Percentiles rank a stretch among this genome's conserved stretches.
These are phyloP conservation scores for Lentinula guzmanii DNA, from an alignment of 768 basidiomycete genomes.

Conservation along the genomic window DNA sequence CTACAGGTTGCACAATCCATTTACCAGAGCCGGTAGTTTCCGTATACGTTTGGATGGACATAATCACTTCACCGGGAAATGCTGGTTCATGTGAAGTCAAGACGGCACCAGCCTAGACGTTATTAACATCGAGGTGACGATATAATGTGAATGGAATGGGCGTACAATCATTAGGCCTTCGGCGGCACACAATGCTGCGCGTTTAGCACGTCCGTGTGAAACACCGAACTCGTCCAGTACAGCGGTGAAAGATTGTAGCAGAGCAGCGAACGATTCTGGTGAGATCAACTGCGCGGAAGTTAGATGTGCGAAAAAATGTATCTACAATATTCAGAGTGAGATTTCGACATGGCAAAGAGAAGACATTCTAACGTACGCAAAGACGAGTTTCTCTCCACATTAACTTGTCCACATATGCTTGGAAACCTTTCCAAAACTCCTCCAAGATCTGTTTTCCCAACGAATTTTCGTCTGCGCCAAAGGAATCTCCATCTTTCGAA, in stretches of 20 bases:
- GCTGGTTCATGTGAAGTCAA: constrained; percentile 56
- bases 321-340: constrained; percentile 36
- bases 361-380: constrained; percentile 50
- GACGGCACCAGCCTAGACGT: constrained; percentile 54
- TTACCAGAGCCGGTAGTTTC: constrained; percentile 54
- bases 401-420: constrained; percentile 79
- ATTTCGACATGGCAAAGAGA: not conserved
- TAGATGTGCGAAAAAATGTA: constrained; percentile 90
- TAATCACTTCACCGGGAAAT: constrained; percentile 64
- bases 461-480: constrained; percentile 31
- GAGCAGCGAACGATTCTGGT: constrained; percentile 68
- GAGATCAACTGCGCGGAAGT: constrained; percentile 73
- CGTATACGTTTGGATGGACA: constrained; percentile 63
- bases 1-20: constrained; percentile 59
- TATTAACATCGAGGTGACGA: not conserved
- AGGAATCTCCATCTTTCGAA: constrained; percentile 23
- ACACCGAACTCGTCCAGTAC: constrained; percentile 90
- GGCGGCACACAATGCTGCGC: constrained; percentile 73
- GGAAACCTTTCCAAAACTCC: constrained; percentile 90
- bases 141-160: not conserved
- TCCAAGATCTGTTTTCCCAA: constrained; percentile 72
- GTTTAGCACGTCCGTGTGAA: constrained; percentile 77
- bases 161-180: constrained; percentile 75
- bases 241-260: constrained; percentile 78
- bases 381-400: constrained; percentile 89